phyloP scores from a whole-genome alignment of 805 yeast genomes.

The Wickerhamiella azyma region DNA sequence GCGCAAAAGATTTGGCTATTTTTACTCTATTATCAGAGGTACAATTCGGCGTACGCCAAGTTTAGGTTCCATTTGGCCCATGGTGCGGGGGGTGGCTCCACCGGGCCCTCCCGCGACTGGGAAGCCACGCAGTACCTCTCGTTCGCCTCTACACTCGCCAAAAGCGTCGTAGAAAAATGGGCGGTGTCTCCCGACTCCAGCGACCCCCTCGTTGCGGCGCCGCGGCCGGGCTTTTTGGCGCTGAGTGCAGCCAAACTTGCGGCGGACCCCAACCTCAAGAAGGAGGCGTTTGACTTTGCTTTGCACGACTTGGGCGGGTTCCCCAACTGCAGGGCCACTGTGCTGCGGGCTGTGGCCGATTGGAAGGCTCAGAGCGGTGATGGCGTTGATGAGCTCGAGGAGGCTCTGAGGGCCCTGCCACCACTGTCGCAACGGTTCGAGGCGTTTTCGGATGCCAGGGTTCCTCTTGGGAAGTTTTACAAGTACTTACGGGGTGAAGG shows the following conservation, averaged over 20 bases:
- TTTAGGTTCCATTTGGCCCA: conserved; percentile 48
- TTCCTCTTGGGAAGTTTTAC: not conserved
- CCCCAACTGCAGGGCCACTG: conserved; percentile 3
- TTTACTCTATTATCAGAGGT: conserved; percentile 44
- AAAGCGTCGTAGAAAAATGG: not conserved
- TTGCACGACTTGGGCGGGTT: conserved; percentile 1
- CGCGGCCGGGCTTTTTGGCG: conserved; percentile 16
- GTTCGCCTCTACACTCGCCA: conserved; percentile 33
- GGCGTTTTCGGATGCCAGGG: not conserved
- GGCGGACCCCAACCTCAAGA: conserved; percentile 14
- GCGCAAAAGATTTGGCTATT: conserved; percentile 52
- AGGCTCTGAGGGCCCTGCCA: not conserved
- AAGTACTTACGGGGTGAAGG: not conserved
- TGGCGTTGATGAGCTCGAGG: not conserved
- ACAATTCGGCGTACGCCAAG: conserved; percentile 46
- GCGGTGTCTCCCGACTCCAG: not conserved
- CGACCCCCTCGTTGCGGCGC: not conserved
- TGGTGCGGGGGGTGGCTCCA: too few species aligned
- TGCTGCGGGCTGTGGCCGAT: not conserved
- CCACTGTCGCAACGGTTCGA: not conserved
- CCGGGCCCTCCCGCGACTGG: too few species aligned
- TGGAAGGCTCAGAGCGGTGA: not conserved
- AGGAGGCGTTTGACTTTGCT: conserved; percentile 1
- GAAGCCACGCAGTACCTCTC: conserved; percentile 47
- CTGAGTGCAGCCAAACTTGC: conserved; percentile 30